phyloP scores from a whole-genome alignment of 306 rosid genomes.

The Gleditsia sinensis region DNA sequence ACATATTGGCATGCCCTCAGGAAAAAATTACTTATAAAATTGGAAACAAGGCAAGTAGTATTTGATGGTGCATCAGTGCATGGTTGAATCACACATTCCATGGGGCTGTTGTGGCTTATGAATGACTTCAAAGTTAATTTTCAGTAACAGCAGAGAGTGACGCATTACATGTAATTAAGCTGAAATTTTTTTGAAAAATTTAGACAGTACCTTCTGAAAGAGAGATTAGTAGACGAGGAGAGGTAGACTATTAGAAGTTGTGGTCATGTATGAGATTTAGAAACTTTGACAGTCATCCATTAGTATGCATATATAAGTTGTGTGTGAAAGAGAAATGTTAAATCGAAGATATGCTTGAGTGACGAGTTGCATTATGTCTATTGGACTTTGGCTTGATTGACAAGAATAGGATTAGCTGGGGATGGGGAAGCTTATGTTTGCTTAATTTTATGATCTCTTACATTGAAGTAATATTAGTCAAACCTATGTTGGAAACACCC shows the following conservation, averaged over 20 bases:
- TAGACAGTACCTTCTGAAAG: constrained; percentile 5
- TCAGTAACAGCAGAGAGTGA: constrained; percentile 13
- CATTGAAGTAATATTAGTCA: background rate
- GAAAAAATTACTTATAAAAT: constrained; percentile 80
- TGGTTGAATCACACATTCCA: constrained; percentile 10
- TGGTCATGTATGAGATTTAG: background rate
- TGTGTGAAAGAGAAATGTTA: background rate
- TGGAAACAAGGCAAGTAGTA: constrained; percentile 78
- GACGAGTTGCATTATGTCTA: constrained; percentile 19
- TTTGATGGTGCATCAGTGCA: constrained; percentile 12
- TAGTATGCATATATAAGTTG: background rate
- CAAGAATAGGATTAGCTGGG: background rate
- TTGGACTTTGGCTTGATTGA: background rate
- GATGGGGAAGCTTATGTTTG: background rate
- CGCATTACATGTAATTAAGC: constrained; percentile 1
- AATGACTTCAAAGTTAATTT: background rate
- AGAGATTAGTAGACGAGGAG: background rate
- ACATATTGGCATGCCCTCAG: constrained; percentile 49
- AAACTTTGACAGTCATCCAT: background rate
- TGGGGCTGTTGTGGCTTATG: background rate
- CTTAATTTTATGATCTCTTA: background rate
- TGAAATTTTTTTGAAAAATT: background rate
- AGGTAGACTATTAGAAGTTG: background rate
- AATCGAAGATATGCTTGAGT: background rate
- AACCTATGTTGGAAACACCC: background rate